These are phyloP conservation scores for Barbarea vulgaris DNA, from an alignment of 345 rosid species.

Conservation along the genomic window DNA sequence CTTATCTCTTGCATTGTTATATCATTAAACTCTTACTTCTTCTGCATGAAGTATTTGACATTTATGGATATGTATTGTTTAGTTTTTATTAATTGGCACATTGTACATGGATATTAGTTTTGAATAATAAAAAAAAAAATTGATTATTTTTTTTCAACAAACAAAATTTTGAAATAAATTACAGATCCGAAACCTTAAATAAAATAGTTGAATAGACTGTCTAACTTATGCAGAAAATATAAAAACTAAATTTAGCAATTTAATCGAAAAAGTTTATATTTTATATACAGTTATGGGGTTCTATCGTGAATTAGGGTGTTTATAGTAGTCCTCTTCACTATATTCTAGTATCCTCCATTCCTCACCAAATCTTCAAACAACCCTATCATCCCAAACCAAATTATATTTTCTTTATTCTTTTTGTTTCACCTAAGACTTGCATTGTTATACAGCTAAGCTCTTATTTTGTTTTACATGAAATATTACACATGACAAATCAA, in stretches of 20 bases:
- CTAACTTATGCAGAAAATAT: background rate
- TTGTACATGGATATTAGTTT: background rate
- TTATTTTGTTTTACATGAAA: background rate
- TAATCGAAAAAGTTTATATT: background rate
- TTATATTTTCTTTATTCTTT: background rate
- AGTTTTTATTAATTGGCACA: background rate
- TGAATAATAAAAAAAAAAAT: background rate
- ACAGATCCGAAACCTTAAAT: background rate
- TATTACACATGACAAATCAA: background rate
- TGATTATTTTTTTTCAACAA: background rate
- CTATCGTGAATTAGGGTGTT: background rate
- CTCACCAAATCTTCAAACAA: constrained; percentile 17
- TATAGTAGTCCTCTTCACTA: background rate
- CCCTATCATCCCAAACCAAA: background rate
- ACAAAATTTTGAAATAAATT: background rate
- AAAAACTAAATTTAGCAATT: background rate
- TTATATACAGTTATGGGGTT: background rate
- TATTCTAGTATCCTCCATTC: background rate
- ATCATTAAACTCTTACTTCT: background rate
- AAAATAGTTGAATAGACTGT: background rate
- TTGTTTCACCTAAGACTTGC: background rate
- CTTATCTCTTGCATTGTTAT: constrained; percentile 6
- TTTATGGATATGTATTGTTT: background rate
- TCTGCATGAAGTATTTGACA: background rate
- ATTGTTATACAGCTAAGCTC: background rate